Conservation (phyloP, 176 grass and related monocot species). For the Coix lacrymajobi region DNA sequence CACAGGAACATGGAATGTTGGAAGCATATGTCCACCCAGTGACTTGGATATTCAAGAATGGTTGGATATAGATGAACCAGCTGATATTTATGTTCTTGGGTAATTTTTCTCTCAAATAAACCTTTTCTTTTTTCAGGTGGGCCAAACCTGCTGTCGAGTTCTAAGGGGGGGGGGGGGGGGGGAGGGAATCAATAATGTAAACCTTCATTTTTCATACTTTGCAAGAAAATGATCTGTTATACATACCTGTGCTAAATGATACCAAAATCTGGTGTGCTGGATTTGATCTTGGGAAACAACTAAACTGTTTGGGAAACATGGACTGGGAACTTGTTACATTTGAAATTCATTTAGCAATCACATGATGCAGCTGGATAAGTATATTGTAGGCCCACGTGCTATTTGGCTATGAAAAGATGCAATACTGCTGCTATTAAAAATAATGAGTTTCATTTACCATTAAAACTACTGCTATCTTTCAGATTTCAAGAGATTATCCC, state of each 20-base stretch:
- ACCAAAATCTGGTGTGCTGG: not conserved
- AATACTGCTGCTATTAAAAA: not conserved
- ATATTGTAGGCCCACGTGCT: not conserved
- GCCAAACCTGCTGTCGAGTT: not conserved
- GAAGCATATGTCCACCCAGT: constrained; percentile 53
- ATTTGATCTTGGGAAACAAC: not conserved
- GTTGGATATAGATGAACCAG: constrained; percentile 62
- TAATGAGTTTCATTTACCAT: constrained; percentile 17
- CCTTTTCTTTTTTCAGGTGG: not conserved
- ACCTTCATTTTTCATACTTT: not conserved
- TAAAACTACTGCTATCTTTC: constrained; percentile 31
- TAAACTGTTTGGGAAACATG: not conserved
- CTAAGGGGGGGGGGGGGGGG: not conserved
- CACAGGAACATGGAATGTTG: constrained; percentile 80
- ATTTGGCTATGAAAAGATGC: not conserved
- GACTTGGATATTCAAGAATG: constrained; percentile 55
- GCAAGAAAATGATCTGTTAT: not conserved
- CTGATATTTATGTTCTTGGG: constrained; percentile 91
- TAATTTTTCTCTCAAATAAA: constrained; percentile 4
- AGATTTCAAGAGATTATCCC: constrained; percentile 93
- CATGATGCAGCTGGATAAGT: not conserved
- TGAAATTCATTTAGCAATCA: not conserved
- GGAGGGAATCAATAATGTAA: not conserved
- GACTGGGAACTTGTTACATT: not conserved
- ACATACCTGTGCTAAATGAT: not conserved